Evolutionary conservation across 1,284 basidiomycete species (phyloP).

Genomic region (Sphagnurus paluster): DNA sequence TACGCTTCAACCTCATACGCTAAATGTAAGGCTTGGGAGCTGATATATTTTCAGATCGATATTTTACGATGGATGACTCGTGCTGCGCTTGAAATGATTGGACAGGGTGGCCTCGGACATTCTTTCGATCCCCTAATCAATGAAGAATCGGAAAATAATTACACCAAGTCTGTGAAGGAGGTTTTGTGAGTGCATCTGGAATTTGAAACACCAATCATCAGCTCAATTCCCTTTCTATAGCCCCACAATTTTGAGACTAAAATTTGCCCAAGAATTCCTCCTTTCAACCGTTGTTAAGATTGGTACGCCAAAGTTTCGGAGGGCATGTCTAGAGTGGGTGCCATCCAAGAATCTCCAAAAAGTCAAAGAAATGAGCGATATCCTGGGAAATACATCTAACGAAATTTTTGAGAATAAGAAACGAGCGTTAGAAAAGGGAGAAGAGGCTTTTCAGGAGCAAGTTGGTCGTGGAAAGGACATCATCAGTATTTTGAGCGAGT

Average conservation of each 20-base stretch:
- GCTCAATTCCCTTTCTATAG: slow-evolving; percentile 16
- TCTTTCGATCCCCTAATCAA: slow-evolving; percentile 31
- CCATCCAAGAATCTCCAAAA: slow-evolving; percentile 35
- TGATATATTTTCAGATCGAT: slow-evolving; percentile 5
- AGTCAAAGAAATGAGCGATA: slow-evolving; percentile 36
- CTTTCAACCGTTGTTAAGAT: slow-evolving; percentile 34
- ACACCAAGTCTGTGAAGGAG: slow-evolving; percentile 1
- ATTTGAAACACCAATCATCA: not conserved
- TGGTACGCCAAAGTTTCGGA: slow-evolving; percentile 35
- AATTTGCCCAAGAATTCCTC: slow-evolving; percentile 25
- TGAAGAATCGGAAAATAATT: not conserved
- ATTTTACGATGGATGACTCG: slow-evolving; percentile 6
- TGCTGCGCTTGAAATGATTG: slow-evolving; percentile 18
- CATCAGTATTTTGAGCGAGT: slow-evolving; percentile 44
- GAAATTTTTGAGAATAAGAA: slow-evolving; percentile 41
- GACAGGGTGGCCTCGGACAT: slow-evolving; percentile 29
- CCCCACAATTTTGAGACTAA: slow-evolving; percentile 21
- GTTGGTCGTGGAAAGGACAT: slow-evolving; percentile 45
- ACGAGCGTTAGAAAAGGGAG: slow-evolving; percentile 33
- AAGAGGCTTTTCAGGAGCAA: slow-evolving; percentile 31
- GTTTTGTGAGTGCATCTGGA: not conserved
- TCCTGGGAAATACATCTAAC: slow-evolving; percentile 34
- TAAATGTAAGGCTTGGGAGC: no score
- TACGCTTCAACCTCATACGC: no score
- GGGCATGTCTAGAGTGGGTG: slow-evolving; percentile 32